These are phyloP conservation scores for Candida dajiaensis DNA, from an alignment of 805 yeast species.

Conservation along the genomic window DNA sequence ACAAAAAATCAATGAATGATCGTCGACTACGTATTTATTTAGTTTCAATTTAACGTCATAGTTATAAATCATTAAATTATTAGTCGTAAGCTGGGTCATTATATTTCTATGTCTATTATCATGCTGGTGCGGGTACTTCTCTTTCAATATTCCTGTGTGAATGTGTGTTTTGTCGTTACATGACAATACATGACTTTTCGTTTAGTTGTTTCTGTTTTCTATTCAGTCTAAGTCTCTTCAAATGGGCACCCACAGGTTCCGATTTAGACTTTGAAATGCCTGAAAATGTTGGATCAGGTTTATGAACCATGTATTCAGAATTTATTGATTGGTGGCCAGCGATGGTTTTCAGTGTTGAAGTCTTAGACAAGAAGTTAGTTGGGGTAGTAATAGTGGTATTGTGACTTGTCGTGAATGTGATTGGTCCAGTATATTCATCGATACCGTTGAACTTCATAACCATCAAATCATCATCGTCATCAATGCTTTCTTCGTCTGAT, in stretches of 20 bases:
- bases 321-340: slow-evolving; percentile 17
- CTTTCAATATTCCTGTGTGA: neutral
- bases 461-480: slow-evolving; percentile 19
- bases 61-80: neutral
- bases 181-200: slow-evolving; percentile 4
- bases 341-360: slow-evolving; percentile 17
- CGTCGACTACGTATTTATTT: neutral
- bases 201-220: slow-evolving; percentile 1
- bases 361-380: slow-evolving; percentile 13
- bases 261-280: slow-evolving; percentile 7
- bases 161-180: slow-evolving; percentile 1
- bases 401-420: slow-evolving; percentile 2
- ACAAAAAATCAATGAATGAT: slow-evolving; percentile 7
- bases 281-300: slow-evolving; percentile 15
- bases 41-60: neutral
- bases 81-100: neutral
- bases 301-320: slow-evolving; percentile 21
- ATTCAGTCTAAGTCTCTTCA: slow-evolving; percentile 1
- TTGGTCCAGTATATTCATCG: neutral
- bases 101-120: neutral
- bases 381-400: slow-evolving; percentile 19
- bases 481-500: slow-evolving; percentile 4
- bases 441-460: slow-evolving; percentile 22
- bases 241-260: slow-evolving; percentile 4
- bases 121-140: neutral